Base-by-base conservation (phyloP, 805 yeast genomes). In the Hermanozyma aechmeae region DNA sequence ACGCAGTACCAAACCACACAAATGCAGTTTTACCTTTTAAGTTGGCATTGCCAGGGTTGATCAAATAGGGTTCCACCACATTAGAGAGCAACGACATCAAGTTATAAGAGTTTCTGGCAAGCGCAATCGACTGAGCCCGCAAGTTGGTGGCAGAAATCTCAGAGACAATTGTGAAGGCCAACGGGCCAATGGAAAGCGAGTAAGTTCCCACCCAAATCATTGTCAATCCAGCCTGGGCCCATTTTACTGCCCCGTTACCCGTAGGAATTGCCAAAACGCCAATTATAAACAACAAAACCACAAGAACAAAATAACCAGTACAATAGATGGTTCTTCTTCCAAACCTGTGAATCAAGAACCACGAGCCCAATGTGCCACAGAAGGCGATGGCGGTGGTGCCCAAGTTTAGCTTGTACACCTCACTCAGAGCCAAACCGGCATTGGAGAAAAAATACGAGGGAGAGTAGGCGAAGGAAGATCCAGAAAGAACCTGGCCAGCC, bases 211-310 rank as follows among this genome's bases (percentile, higher is more conserved):
- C 35, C 38, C 38, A 34, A 5, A 23, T 11, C 30, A 34, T 28
- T 7, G 48, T 41, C 13, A 48, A 23, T 14, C 37, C 51, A n/a
- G 50, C 41, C 30, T 45, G 51, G 5, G 41, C 47, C 53, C 53
- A 48, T 26, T 37, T 38, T 12, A 44, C 34, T 6, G 38, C 34
- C 7, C 33, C 15, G 26, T 39, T 35, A 13, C 33, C 40, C 7
- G 43, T 38, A 10, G 48, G 48, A 41, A 10, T 22, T 4, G 35
- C 27, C 15, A 34, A 21, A 15, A 31, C 24, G 13, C 38, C 38
- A 21, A 28, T 26, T 10, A 34, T n/a, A n/a, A 34, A 25, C 18
- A 34, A 28, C 12, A 31, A 26, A 10, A 15, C 27, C 3, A 25
- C 22, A 25, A 32, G 25, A 5, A 28, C 7, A 2, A 23, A 24